Evolutionary conservation across 2,329 filamentous ascomycete genomes (phyloP), one percentile per base, ranked within the genome.

Genomic region (Ilyonectria sp.): DNA sequence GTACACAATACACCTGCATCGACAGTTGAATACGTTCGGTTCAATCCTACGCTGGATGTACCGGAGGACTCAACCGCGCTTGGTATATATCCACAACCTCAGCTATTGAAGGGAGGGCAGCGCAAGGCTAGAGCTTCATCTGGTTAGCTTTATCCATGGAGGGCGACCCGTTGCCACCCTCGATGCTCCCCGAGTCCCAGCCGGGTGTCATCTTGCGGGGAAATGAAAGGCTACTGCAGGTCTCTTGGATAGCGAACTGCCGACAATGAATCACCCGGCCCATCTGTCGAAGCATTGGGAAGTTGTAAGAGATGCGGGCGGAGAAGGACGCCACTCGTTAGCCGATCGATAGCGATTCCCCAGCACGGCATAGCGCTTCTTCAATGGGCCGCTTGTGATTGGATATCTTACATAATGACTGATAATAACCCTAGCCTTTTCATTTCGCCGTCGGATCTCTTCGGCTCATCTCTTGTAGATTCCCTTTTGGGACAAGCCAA

Each of bases 381-480:
- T n/a, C 6, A n/a, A 43, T 19, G 5, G 8, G 7, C 3, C 17
- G 6, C 15, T 43, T 17, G 8, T 43, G 40, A 43, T 43, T 43
- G 40, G 40, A 8, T n/a, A 5, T n/a, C n/a, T 43, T 43, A 43
- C 40, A 43, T n/a, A 43, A 43, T 43, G 40, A n/a, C 40, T 43
- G 40, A 43, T 43, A n/a, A n/a, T 43, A 40, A 40, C 37, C 17
- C 37, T 26, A 26, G 26, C 4, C 26, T 26, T 26, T 26, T 26
- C 26, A 26, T 40, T 40, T 13, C 10, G 37, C 11, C 17, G 15
- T 43, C 40, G 40, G 40, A 43, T 43, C 40, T 43, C 17, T 17
- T n/a, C 40, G 49, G 4, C 17, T 33, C 65, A 69, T 71, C 68
- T 71, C 69, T 69, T 71, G n/a, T 5, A 71, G 52, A 69, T 71